Percentiles rank a stretch among this genome's conserved stretches.
phyloP scores from a whole-genome alignment of 2,329 filamentous ascomycete genomes.

The Elsinoe batatas region DNA sequence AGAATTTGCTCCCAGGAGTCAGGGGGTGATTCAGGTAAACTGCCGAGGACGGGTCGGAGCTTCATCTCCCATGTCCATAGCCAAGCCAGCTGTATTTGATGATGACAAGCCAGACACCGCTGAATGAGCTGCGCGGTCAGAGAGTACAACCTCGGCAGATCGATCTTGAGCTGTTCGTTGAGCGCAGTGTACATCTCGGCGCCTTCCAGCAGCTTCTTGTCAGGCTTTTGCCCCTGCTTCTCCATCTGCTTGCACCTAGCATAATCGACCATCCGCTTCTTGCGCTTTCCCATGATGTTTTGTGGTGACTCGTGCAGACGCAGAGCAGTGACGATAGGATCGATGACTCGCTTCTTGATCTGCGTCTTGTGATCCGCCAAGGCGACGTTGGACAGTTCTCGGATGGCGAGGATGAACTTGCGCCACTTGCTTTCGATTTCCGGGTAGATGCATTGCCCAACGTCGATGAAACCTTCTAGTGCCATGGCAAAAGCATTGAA shows the following conservation, averaged over 20 bases:
- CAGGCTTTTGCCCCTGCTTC: conserved; percentile 72
- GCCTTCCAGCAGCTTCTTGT: conserved; percentile 73
- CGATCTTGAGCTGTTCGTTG: conserved; percentile 87
- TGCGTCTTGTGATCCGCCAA: conserved; percentile 67
- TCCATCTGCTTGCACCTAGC: conserved; percentile 70
- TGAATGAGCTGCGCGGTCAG: conserved; percentile 78
- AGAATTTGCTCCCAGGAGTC: conserved; percentile 65
- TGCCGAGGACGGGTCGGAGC: conserved; percentile 57
- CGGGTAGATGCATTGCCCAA: conserved; percentile 58
- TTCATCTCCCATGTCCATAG: conserved; percentile 75
- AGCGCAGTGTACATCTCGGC: conserved; percentile 84
- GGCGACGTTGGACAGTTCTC: conserved; percentile 73
- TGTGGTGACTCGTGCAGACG: conserved; percentile 75
- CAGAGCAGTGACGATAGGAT: conserved; percentile 70
- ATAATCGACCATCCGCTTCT: conserved; percentile 85
- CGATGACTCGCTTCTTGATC: conserved; percentile 73
- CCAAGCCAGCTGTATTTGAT: conserved; percentile 77
- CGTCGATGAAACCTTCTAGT: conserved; percentile 71
- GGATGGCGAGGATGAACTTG: conserved; percentile 76
- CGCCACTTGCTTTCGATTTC: conserved; percentile 94
- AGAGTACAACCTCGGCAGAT: conserved; percentile 72
- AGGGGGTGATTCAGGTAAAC: conserved; percentile 35
- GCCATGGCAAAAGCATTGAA: conserved; percentile 72
- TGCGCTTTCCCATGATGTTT: conserved; percentile 84
- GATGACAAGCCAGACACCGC: conserved; percentile 70